These are phyloP conservation scores for Colletotrichum melonis DNA, from an alignment of 2,329 filamentous ascomycete species.

Conservation along the genomic window DNA sequence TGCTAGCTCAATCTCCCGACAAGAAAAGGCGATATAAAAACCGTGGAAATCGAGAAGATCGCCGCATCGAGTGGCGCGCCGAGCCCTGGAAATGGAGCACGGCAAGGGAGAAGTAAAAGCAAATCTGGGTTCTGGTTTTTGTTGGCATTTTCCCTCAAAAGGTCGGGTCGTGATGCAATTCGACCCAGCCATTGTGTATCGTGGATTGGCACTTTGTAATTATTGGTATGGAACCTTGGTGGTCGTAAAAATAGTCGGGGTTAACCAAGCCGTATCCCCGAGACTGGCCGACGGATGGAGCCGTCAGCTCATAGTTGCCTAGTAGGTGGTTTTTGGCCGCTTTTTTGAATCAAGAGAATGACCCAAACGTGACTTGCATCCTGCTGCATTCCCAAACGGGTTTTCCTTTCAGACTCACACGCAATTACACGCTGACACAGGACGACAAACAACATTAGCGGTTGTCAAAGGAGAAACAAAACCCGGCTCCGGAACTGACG, in stretches of 20 bases:
- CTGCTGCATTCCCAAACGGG: not conserved
- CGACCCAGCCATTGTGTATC: constrained; percentile 15
- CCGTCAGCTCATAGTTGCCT: constrained; percentile 23
- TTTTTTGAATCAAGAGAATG: not conserved
- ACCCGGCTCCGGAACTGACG: not conserved
- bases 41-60: too few relatives aligned
- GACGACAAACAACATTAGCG: not conserved
- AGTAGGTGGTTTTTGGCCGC: not conserved
- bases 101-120: not conserved
- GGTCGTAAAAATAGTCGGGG: constrained; percentile 5
- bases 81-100: not conserved
- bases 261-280: constrained; percentile 24
- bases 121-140: not conserved
- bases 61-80: not conserved
- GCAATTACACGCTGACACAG: not conserved
- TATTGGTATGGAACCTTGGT: not conserved
- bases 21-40: not conserved
- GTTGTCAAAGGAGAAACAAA: too few relatives aligned
- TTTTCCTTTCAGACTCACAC: not conserved
- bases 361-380: not conserved
- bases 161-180: constrained; percentile 29
- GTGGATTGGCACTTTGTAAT: not conserved
- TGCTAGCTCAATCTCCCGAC: not conserved
- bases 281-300: constrained; percentile 5
- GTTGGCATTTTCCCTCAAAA: not conserved